Base-by-base conservation (phyloP, 2,329 filamentous ascomycete species). In the Podosphaera xanthii region DNA sequence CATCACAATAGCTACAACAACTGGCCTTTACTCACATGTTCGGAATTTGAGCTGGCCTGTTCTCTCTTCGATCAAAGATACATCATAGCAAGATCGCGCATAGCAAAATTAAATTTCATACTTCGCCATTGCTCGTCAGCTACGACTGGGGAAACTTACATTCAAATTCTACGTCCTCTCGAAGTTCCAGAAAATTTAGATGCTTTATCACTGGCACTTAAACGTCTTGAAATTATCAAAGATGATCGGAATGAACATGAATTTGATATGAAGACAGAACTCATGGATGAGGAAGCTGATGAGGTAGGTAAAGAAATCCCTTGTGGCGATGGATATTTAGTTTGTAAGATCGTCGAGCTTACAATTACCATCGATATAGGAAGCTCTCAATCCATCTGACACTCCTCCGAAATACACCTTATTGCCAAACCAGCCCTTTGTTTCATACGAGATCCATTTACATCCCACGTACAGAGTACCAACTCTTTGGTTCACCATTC, bases 391-490 rank as follows among this genome's bases (percentile, higher is more conserved):
- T 12, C 57, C 59, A 10, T 4, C 14, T 33, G 30, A 53, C n/a
- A 31, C 36, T 36, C 57, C 33, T 57, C 64, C 67, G 7, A 22
- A 54, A 34, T 69, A 68, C 59, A 67, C 46, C 35, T 53, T 64
- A 22, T 63, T 65, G 59, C 61, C 66, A 62, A 63, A 73, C 67
- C 73, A 75, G 66, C 70, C 72, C 59, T 70, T 75, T 61, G 65
- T 73, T 61, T 71, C 69, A 61, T 90, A 89, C 72, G 83, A 88
- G 69, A 80, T 90, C 65, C 77, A 87, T 66, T 75, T 86, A 61
- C 87, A 88, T 65, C 80, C 83, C 59, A 86, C 82, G 60, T 91
- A 90, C 71, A 77, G 77, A 62, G 79, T 84, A 53, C 86, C 86
- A 7, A 85, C 86, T 61, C 75, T 90, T 59, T 90, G 86, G 79